These are phyloP conservation scores for Mycena olivaceomarginata DNA, from an alignment of 768 basidiomycete genomes.

Conservation along the genomic window DNA sequence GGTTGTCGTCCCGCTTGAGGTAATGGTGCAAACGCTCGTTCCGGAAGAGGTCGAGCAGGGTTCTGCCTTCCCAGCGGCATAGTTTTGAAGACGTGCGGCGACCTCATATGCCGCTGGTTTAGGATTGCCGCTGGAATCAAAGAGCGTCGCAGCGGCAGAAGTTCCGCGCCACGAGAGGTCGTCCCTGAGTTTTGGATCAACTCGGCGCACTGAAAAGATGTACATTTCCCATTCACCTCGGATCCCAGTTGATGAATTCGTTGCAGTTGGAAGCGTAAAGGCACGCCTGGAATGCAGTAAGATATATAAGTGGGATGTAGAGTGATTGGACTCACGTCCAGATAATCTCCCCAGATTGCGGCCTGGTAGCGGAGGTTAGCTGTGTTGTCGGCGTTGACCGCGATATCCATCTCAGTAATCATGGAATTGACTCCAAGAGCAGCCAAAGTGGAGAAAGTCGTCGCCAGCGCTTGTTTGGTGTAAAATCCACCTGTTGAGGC, in stretches of 20 bases:
- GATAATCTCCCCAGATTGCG: conserved; percentile 42
- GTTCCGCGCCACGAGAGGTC: conserved; percentile 42
- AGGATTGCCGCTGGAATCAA: conserved; percentile 37
- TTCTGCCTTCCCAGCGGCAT: conserved; percentile 30
- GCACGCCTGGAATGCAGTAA: conserved; percentile 21
- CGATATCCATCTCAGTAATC: conserved; percentile 41
- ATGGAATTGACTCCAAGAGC: conserved; percentile 35
- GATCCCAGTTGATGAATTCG: conserved; percentile 44
- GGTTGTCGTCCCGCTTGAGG: neutral
- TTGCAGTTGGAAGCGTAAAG: conserved; percentile 39
- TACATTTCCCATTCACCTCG: neutral
- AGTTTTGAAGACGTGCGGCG: conserved; percentile 38
- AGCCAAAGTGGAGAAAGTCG: conserved; percentile 35
- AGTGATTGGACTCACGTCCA: conserved; percentile 29
- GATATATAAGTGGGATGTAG: neutral
- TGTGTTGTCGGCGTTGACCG: neutral
- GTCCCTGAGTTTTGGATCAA: conserved; percentile 19
- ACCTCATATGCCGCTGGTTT: conserved; percentile 42
- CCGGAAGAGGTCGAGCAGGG: conserved; percentile 36
- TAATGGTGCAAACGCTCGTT: conserved; percentile 35
- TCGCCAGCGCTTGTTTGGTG: conserved; percentile 36
- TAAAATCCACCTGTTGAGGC: conserved; percentile 34
- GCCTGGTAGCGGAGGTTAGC: conserved; percentile 38
- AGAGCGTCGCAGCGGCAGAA: conserved; percentile 40
- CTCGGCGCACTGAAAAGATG: neutral